A percentile compares a stretch with the other conserved stretches of the same genome.
Evolutionary conservation across 148 eudicot genomes (phyloP).

Genomic region (Chenopodium suecicum): DNA sequence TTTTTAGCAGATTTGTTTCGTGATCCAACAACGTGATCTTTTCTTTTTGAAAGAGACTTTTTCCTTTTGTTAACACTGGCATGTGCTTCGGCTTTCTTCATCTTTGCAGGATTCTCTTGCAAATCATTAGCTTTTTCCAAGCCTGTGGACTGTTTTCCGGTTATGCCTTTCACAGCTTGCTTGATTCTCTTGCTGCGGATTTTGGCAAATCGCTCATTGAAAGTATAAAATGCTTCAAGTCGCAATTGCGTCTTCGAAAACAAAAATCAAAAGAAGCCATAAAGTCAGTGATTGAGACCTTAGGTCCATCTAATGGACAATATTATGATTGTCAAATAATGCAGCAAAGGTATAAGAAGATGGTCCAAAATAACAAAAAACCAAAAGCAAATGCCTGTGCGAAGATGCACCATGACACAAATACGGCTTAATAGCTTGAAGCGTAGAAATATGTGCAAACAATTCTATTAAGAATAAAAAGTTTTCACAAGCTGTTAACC

Average conservation of each 20-base stretch:
- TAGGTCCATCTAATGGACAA: neutral
- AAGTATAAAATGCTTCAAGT: constrained; percentile 92
- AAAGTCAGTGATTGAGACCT: neutral
- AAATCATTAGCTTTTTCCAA: constrained; percentile 34
- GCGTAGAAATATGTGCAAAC: neutral
- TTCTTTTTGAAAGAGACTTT: constrained; percentile 14
- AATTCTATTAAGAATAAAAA: neutral
- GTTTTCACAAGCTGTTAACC: neutral
- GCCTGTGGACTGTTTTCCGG: constrained; percentile 45
- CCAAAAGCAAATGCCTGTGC: neutral
- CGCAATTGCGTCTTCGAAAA: constrained; percentile 83
- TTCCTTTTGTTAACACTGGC: constrained; percentile 21
- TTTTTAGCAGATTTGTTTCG: constrained; percentile 27
- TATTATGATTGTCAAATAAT: neutral
- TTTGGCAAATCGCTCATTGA: constrained; percentile 96
- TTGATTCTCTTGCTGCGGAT: constrained; percentile 89
- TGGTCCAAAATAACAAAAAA: neutral
- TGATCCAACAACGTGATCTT: constrained; percentile 15
- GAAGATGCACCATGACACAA: neutral
- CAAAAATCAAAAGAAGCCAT: constrained; percentile 8
- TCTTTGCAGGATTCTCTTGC: constrained; percentile 32
- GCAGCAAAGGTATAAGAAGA: neutral
- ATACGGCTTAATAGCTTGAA: neutral
- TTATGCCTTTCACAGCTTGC: constrained; percentile 76
- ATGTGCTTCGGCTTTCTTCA: constrained; percentile 41